These are phyloP conservation scores for Fragaria nilgerrensis DNA, from an alignment of 306 rosid species.

Conservation along the genomic window DNA sequence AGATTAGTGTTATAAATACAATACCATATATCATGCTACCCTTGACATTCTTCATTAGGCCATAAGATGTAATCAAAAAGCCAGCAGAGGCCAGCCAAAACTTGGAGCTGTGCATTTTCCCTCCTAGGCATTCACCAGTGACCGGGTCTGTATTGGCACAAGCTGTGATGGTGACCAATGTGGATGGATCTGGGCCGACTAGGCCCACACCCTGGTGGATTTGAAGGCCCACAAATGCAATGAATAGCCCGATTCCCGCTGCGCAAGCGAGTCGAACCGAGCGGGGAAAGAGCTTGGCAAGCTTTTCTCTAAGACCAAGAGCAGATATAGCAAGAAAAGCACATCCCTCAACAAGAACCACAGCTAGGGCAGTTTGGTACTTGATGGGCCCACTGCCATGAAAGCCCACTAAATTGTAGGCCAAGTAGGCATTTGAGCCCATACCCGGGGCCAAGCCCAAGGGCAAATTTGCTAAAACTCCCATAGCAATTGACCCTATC, in stretches of 20 bases:
- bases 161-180: slow-evolving; percentile 66
- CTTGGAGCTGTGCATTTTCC: slow-evolving; percentile 60
- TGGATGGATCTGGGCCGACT: slow-evolving; percentile 70
- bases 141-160: slow-evolving; percentile 48
- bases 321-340: slow-evolving; percentile 61
- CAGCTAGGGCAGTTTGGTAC: slow-evolving; percentile 67
- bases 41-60: slow-evolving; percentile 63
- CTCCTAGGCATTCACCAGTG: slow-evolving; percentile 78
- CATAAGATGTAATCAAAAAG: slow-evolving; percentile 57
- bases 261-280: slow-evolving; percentile 71
- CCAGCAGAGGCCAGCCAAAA: slow-evolving; percentile 79
- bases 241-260: slow-evolving; percentile 89
- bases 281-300: slow-evolving; percentile 69
- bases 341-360: slow-evolving; percentile 60
- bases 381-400: slow-evolving; percentile 73
- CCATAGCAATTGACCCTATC: slow-evolving; percentile 76
- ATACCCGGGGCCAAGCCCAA: slow-evolving; percentile 87
- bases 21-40: slow-evolving; percentile 95
- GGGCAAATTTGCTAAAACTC: slow-evolving; percentile 75
- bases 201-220: slow-evolving; percentile 71
- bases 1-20: slow-evolving; percentile 60
- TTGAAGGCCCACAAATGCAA: slow-evolving; percentile 91
- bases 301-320: slow-evolving; percentile 71
- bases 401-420: slow-evolving; percentile 78
- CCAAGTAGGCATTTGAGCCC: slow-evolving; percentile 87